A percentile compares a stretch with the other conserved stretches of the same genome.
Conservation (phyloP, 2,329 filamentous ascomycete species). For the Rutstroemia sp. region DNA sequence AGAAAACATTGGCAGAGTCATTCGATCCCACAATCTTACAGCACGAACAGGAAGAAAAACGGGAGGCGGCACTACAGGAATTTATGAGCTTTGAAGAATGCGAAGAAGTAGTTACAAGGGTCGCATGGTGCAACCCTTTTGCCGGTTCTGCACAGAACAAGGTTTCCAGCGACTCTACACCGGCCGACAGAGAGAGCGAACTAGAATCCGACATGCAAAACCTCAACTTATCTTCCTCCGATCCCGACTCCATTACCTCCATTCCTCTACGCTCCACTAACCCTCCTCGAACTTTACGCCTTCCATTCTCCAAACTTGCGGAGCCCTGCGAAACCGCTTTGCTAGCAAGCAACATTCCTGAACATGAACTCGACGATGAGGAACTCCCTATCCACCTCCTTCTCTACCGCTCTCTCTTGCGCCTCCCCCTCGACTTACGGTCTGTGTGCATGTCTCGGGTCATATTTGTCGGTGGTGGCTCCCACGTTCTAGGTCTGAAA, state of each 20-base stretch:
- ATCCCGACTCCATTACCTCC: slow-evolving; percentile 26
- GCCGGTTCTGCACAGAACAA: slow-evolving; percentile 9
- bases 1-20: slow-evolving; percentile 49
- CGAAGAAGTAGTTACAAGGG: slow-evolving; percentile 67
- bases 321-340: slow-evolving; percentile 70
- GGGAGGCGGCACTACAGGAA: slow-evolving; percentile 10
- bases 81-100: slow-evolving; percentile 67
- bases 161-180: too few species aligned
- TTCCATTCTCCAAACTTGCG: slow-evolving; percentile 65
- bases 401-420: slow-evolving; percentile 67
- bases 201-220: slow-evolving; percentile 26
- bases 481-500: slow-evolving; percentile 72
- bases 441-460: slow-evolving; percentile 84
- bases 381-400: slow-evolving; percentile 73
- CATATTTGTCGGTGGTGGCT: slow-evolving; percentile 75
- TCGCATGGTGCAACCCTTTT: slow-evolving; percentile 63
- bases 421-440: slow-evolving; percentile 73
- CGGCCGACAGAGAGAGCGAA: slow-evolving; percentile 43
- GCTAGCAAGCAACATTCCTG: slow-evolving; percentile 51
- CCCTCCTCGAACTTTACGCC: slow-evolving; percentile 47
- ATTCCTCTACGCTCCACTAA: slow-evolving; percentile 36
- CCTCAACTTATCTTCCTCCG: slow-evolving; percentile 16
- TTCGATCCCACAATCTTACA: slow-evolving; percentile 27
- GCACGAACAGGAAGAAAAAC: slow-evolving; percentile 12
- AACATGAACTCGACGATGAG: slow-evolving; percentile 70